Evolutionary conservation across 805 yeast genomes (phyloP), one percentile per base, ranked within the genome.

Genomic region (Candida sakaeoensis): DNA sequence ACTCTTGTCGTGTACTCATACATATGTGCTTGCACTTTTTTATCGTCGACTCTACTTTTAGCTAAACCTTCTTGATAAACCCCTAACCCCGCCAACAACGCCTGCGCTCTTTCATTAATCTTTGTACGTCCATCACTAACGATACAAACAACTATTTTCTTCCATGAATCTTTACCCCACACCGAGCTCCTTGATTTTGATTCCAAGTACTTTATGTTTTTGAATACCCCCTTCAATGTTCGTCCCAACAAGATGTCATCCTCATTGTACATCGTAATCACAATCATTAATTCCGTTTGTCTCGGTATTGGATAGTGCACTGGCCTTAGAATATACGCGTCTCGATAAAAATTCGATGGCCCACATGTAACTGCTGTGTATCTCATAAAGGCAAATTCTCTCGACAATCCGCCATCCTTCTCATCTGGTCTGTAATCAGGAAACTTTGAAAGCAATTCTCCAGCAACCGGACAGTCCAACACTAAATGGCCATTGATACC

Each of bases 91-190:
- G 85, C 83, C 48, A 80, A 65, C 49, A 79, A 65, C 12, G 82
- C 85, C 36, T 79, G 74, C 3, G 81, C 76, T 42, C 79, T 61
- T 47, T 78, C 79, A 53, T 80, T 80, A 52, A 80, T 77, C 33
- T 82, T 80, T 30, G 79, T 77, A 42, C 82, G 70, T 24, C 85
- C 85, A 49, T 80, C 85, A 65, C 78, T 72, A 21, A 80, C 80
- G 36, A 80, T 58, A 32, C 80, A 74, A 22, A 80, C 85, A 15
- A 77, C 82, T 31, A 80, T 70, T 49, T 79, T 79, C 49, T 80
- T 75, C 85, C 76, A 71, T 50, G 64, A 72, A 60, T 59, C 73
- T 49, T 46, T 73, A 55, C 62, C 74, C 77, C 61, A 76, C 48
- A 57, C 72, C 43, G 77, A 70, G 49, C 66, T 72, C 61, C 62